These are phyloP conservation scores for Neospora caninum DNA, from an alignment of 169 alveolate genomes.

Conservation along the genomic window DNA sequence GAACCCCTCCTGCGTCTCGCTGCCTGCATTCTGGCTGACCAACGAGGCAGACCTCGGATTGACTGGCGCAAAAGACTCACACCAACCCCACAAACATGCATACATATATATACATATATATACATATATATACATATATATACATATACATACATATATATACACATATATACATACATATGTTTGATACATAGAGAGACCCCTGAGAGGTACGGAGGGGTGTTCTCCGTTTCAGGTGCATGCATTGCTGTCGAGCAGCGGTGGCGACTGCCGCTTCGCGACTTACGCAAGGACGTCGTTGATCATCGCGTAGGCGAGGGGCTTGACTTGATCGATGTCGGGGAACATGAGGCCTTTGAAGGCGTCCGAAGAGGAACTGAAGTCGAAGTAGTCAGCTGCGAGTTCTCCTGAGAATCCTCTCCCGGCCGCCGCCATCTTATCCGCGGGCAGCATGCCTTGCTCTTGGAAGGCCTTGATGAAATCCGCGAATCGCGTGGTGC, in stretches of 20 bases:
- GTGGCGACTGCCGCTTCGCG: background rate
- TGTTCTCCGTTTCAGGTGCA: too few relatives aligned
- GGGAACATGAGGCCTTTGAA: conserved; percentile 37
- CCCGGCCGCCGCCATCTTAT: background rate
- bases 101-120: too few relatives aligned
- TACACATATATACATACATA: background rate
- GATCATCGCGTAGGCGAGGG: conserved; percentile 60
- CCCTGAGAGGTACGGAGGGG: background rate
- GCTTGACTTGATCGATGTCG: conserved; percentile 60
- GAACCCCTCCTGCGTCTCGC: too few relatives aligned
- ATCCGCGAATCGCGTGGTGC: background rate
- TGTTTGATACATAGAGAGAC: background rate
- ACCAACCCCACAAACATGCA: background rate
- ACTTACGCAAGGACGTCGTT: conserved; percentile 60
- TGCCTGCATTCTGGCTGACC: too few relatives aligned
- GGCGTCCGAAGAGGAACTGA: background rate
- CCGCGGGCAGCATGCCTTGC: background rate
- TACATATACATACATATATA: too few relatives aligned
- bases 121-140: too few relatives aligned
- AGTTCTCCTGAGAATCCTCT: background rate
- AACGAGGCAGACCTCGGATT: too few relatives aligned
- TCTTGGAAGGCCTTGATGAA: conserved; percentile 1
- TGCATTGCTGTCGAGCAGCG: too few relatives aligned
- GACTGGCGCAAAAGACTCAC: too few relatives aligned
- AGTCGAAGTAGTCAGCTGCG: background rate